phyloP scores from a whole-genome alignment of 2,329 filamentous ascomycete species.

The Triangularia setosa region DNA sequence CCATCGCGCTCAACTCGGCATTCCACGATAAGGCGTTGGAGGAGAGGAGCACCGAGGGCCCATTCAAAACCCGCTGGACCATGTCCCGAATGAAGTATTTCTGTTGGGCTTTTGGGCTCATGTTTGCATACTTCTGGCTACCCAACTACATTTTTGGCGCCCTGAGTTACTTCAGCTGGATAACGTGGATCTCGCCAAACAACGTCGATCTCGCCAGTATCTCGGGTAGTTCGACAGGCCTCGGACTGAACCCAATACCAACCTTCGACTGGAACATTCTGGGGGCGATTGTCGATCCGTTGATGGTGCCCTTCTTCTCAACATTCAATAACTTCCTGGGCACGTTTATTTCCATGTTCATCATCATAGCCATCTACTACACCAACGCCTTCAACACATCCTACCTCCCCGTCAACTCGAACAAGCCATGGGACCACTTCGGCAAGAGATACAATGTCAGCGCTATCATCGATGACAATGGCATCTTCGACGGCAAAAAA shows the following conservation, averaged over 20 bases:
- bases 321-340: slow-evolving; percentile 27
- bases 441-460: slow-evolving; percentile 38
- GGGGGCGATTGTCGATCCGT: slow-evolving; percentile 27
- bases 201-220: slow-evolving; percentile 41
- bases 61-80: slow-evolving; percentile 34
- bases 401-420: slow-evolving; percentile 41
- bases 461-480: slow-evolving; percentile 19
- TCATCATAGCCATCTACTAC: slow-evolving; percentile 27
- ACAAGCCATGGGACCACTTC: slow-evolving; percentile 38
- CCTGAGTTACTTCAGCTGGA: slow-evolving; percentile 45
- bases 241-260: slow-evolving; percentile 47
- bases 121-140: slow-evolving; percentile 48
- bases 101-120: slow-evolving; percentile 34
- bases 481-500: slow-evolving; percentile 35
- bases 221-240: slow-evolving; percentile 38
- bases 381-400: slow-evolving; percentile 32
- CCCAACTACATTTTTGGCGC: slow-evolving; percentile 44
- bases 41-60: slow-evolving; percentile 31
- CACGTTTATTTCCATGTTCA: slow-evolving; percentile 21
- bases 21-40: slow-evolving; percentile 33
- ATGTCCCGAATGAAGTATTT: slow-evolving; percentile 39
- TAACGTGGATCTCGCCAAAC: slow-evolving; percentile 46
- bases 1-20: slow-evolving; percentile 36
- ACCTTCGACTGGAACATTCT: slow-evolving; percentile 49
- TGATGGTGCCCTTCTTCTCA: slow-evolving; percentile 29